Evolutionary conservation across 345 rosid genomes (phyloP), one percentile per base, ranked within the genome.

Genomic region (Erysimum cheiranthoides): DNA sequence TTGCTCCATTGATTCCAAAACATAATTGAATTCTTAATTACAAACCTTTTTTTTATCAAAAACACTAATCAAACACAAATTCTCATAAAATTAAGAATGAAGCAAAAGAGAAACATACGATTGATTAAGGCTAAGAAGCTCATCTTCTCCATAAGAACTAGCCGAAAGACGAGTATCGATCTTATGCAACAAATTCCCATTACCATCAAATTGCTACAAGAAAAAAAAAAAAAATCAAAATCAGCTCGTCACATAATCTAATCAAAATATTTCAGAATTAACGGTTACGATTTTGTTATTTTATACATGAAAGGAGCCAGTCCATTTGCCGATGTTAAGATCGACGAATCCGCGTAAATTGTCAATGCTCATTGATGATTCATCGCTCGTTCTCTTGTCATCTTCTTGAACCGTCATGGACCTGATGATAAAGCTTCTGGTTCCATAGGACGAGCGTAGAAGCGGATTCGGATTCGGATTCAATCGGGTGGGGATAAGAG

Each of bases 111-210:
- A 25, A 25, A 86, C 88, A 76, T 90, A 94, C 98, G 98, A 88
- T 86, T 94, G 98, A 64, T 88, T 89, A 59, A 92, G 97, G 78
- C 97, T 90, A 38, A 84, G 84, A 45, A 94, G 92, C 6, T 92
- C 97, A 61, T 84, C 93, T 80, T 92, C 97, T 63, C 98, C 98
- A 75, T 92, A 92, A 3, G 92, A 83, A 70, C 84, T 85, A 10
- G 82, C 96, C 1, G 97, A 83, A 66, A 94, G 93, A 80, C 66
- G 81, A 13, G 97, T 94, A 54, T 61, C 86, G 54, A 94, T 75
- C 56, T 85, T 90, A 51, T 92, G 97, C 80, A 86, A 70, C 77
- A 94, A 75, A 46, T 75, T 86, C 40, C 96, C 97, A 62, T 82
- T 36, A 1, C 80, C 86, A 82, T 92, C 96, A 45, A 94, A 94